phyloP scores from a whole-genome alignment of 2,329 filamentous ascomycete genomes.

The Anisogramma anomala region DNA sequence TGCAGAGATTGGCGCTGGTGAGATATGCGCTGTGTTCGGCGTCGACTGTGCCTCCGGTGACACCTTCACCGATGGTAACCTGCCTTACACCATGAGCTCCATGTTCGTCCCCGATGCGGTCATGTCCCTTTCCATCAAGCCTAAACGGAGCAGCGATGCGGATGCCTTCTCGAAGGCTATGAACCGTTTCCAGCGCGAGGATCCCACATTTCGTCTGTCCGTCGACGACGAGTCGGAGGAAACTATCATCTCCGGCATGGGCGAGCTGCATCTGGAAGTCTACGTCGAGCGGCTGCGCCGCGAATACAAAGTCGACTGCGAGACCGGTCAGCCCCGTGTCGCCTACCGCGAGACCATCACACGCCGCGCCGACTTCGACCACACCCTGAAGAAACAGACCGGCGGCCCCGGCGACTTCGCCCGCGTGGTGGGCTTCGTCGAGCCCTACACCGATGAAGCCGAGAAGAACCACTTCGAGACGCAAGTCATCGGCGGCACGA shows the following conservation, averaged over 20 bases:
- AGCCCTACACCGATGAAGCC: conserved; percentile 60
- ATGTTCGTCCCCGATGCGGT: conserved; percentile 98
- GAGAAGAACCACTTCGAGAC: conserved; percentile 75
- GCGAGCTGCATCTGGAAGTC: conserved; percentile 90
- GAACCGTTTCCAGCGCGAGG: conserved; percentile 96
- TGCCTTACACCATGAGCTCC: conserved; percentile 91
- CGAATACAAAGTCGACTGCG: conserved; percentile 92
- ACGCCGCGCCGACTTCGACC: conserved; percentile 72
- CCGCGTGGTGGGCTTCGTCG: conserved; percentile 81
- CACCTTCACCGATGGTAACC: conserved; percentile 87
- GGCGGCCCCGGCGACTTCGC: conserved; percentile 94
- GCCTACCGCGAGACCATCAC: conserved; percentile 93
- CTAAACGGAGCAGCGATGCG: conserved; percentile 83
- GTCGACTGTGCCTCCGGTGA: conserved; percentile 96
- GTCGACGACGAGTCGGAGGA: conserved; percentile 88
- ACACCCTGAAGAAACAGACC: conserved; percentile 86
- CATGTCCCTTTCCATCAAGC: conserved; percentile 94
- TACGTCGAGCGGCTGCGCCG: conserved; percentile 94
- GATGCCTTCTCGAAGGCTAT: conserved; percentile 97
- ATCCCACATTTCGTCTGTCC: conserved; percentile 91
- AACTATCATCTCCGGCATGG: conserved; percentile 98
- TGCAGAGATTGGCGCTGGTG: conserved; percentile 79
- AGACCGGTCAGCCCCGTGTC: conserved; percentile 92
- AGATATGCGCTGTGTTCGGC: conserved; percentile 97
- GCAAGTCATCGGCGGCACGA: conserved; percentile 77